A percentile compares a stretch with the other conserved stretches of the same genome.
Evolutionary conservation across 805 yeast species (phyloP).

Genomic region (Nakazawaea ishiwadae): DNA sequence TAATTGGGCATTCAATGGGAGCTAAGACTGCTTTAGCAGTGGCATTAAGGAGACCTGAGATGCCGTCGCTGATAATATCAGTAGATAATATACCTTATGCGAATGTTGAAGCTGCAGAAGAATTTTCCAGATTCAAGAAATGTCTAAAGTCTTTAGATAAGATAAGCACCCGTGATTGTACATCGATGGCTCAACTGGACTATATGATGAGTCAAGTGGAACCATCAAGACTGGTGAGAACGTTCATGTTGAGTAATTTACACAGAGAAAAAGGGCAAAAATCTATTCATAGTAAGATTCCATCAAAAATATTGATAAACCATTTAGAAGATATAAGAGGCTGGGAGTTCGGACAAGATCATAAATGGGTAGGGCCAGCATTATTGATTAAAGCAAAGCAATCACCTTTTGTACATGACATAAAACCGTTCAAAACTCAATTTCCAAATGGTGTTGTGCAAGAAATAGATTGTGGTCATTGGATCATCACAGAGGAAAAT

Average conservation of each 20-base stretch:
- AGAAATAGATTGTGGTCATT: conserved; percentile 82
- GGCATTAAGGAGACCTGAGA: conserved; percentile 59
- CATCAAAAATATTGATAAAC: conserved; percentile 59
- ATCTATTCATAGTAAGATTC: conserved; percentile 45
- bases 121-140: conserved; percentile 25
- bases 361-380: conserved; percentile 63
- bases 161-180: not conserved
- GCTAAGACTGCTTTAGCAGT: conserved; percentile 90
- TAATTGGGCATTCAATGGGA: conserved; percentile 84
- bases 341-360: conserved; percentile 55
- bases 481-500: conserved; percentile 86
- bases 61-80: conserved; percentile 51
- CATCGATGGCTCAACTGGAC: conserved; percentile 37
- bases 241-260: conserved; percentile 70
- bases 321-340: conserved; percentile 60
- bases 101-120: conserved; percentile 14
- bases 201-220: conserved; percentile 58
- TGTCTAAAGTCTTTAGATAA: not conserved
- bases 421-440: conserved; percentile 14
- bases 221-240: conserved; percentile 52
- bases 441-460: conserved; percentile 68
- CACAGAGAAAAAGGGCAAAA: conserved; percentile 29
- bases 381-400: conserved; percentile 73
- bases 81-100: conserved; percentile 82
- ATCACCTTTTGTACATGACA: conserved; percentile 35